A percentile compares a stretch with the other conserved stretches of the same genome.
These are phyloP conservation scores for Eurotiales sp. DNA, from an alignment of 2,329 filamentous ascomycete genomes.

Conservation along the genomic window DNA sequence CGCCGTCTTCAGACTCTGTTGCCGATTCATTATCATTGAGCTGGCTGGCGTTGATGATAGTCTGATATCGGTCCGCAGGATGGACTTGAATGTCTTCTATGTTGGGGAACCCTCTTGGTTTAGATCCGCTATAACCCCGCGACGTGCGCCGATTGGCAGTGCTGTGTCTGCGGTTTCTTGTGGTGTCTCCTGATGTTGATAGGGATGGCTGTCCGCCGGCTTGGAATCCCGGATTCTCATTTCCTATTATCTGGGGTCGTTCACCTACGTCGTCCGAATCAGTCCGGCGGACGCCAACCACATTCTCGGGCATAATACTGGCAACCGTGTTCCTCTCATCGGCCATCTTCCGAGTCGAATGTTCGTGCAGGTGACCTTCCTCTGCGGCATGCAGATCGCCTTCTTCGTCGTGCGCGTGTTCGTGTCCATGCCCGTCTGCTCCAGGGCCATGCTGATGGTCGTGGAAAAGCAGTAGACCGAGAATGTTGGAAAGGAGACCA, in stretches of 20 bases:
- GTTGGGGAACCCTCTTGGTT: constrained; percentile 49
- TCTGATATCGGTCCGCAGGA: constrained; percentile 84
- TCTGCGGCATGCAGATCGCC: constrained; percentile 44
- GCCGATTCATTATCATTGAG: constrained; percentile 43
- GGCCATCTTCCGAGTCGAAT: constrained; percentile 38
- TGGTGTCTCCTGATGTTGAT: too few species aligned
- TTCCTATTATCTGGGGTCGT: constrained; percentile 8
- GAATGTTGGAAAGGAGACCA: constrained; percentile 81
- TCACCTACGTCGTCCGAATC: constrained; percentile 15
- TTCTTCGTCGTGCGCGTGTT: constrained; percentile 50
- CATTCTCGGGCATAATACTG: constrained; percentile 61
- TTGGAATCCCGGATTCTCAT: constrained; percentile 14
- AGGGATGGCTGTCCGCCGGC: constrained; percentile 20
- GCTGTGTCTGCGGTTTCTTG: constrained; percentile 25
- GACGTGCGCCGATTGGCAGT: constrained; percentile 24
- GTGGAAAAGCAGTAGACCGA: constrained; percentile 86
- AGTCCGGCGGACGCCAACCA: constrained; percentile 50
- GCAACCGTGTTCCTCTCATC: constrained; percentile 58
- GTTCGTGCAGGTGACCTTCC: constrained; percentile 39
- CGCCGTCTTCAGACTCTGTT: constrained; percentile 53
- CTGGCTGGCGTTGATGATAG: constrained; percentile 79
- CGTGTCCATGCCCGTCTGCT: constrained; percentile 41
- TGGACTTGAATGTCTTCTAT: constrained; percentile 76
- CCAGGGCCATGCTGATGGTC: constrained; percentile 86
- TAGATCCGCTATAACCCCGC: constrained; percentile 51